Percentiles rank a stretch among this genome's conserved stretches.
phyloP scores from a whole-genome alignment of 176 grass and related monocot species.

The Oropetium thomaeum region DNA sequence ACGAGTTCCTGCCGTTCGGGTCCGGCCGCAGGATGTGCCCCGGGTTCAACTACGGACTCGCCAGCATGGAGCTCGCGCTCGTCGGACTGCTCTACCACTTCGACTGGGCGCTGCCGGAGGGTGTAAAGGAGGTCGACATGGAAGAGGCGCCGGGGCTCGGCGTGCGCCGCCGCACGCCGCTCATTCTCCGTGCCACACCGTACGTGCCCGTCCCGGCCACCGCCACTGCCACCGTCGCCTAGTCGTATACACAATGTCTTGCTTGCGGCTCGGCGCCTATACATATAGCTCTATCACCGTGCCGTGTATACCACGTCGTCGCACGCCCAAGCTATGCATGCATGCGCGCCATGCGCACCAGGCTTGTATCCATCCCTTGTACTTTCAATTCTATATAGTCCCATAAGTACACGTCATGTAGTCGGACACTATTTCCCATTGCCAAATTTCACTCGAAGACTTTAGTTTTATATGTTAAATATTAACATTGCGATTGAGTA shows the following conservation, averaged over 20 bases:
- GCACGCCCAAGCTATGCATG: no score
- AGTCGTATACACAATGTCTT: background rate
- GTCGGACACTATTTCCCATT: no score
- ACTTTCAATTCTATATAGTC: no score
- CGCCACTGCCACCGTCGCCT: background rate
- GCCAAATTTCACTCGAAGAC: no score
- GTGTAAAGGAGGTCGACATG: slow-evolving; percentile 28
- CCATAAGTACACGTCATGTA: no score
- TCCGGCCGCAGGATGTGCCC: slow-evolving; percentile 35
- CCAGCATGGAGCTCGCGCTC: slow-evolving; percentile 24
- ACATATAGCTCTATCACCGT: background rate
- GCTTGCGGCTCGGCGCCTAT: background rate
- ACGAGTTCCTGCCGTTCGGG: slow-evolving; percentile 39
- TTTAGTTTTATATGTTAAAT: no score
- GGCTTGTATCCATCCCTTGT: no score
- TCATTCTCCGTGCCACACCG: background rate
- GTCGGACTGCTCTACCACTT: slow-evolving; percentile 28
- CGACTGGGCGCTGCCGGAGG: slow-evolving; percentile 36
- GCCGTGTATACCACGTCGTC: no score
- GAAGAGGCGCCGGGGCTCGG: slow-evolving; percentile 2
- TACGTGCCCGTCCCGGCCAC: background rate
- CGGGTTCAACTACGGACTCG: slow-evolving; percentile 7
- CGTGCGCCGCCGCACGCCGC: slow-evolving; percentile 7
- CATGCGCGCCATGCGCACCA: no score
- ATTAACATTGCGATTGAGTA: no score